These are phyloP conservation scores for Epipyxis sp. DNA, from an alignment of 108 stramenopile species.

Conservation along the genomic window DNA sequence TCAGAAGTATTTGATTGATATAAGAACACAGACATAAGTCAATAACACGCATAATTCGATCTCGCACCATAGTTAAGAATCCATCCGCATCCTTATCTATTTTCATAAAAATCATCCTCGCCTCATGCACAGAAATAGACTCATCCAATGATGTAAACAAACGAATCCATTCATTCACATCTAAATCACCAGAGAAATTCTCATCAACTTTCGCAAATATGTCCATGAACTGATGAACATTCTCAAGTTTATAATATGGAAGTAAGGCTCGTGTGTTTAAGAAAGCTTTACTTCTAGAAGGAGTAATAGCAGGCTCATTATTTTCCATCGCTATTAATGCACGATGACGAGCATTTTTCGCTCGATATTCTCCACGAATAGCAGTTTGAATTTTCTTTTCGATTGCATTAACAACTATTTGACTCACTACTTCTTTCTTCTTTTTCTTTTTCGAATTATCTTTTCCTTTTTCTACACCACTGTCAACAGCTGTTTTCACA, in stretches of 20 bases:
- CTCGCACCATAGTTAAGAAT: constrained; percentile 18
- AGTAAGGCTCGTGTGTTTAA: constrained; percentile 5
- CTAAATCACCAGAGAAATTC: constrained; percentile 18
- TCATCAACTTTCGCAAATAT: constrained; percentile 32
- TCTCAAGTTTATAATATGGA: constrained; percentile 26
- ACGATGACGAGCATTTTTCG: background rate
- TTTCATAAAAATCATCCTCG: constrained; percentile 31
- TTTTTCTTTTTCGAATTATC: background rate
- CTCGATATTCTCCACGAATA: background rate
- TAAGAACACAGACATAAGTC: too few relatives aligned
- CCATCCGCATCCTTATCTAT: constrained; percentile 28
- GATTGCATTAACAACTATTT: background rate
- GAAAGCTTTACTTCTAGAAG: background rate
- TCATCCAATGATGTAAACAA: constrained; percentile 26
- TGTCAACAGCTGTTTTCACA: background rate
- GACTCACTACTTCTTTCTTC: constrained; percentile 10
- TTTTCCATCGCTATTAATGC: background rate
- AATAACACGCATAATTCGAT: too few relatives aligned
- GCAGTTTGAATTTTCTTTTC: constrained; percentile 24
- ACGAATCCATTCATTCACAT: constrained; percentile 21
- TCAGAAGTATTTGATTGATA: too few relatives aligned
- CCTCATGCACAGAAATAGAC: constrained; percentile 18
- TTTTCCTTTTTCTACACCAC: background rate
- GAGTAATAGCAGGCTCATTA: background rate
- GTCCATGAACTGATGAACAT: constrained; percentile 28